Evolutionary conservation across 176 grass and related monocot genomes (phyloP), one percentile per base, ranked within the genome.

Genomic region (Oryza brachyantha): DNA sequence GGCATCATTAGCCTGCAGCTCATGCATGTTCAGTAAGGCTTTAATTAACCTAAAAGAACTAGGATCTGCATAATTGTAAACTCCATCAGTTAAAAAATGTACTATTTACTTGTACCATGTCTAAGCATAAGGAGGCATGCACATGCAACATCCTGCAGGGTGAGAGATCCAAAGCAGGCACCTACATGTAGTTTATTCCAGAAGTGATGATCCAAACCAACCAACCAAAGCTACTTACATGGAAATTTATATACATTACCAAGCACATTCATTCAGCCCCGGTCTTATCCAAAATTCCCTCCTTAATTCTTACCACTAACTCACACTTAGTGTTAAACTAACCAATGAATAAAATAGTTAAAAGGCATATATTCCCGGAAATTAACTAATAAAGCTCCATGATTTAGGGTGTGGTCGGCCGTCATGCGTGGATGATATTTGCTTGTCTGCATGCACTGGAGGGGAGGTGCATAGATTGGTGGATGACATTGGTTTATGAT

Each of bases 61-160:
- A 73, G 41, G 61, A 73, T 78, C 74, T 43, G 66, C 13, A 17
- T 12, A 32, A 58, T 62, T 45, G 66, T 43, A 71, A 73, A 73
- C 26, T 68, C 24, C 21, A 3, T 16, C 57, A 9, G 65, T 58
- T n/a, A 36, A 75, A 85, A 35, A 17, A 12, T 43, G 22, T 46
- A 70, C 25, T 34, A 66, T 64, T 41, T 77, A 77, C 61, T 62
- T n/a, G 73, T 76, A 34, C 29, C 58, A 16, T 84, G 86, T 70
- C 81, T 55, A 39, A 21, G 34, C 70, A 31, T 39, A 10, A 52
- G 86, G 80, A 74, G 80, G 68, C 68, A 74, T 38, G 38, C 75
- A 79, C 76, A 88, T 84, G 81, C 81, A 73, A 29, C 25, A 31
- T 60, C 8, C n/a, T 82, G 24, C n/a, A 73, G 31, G 36, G 75